Conservation (phyloP, 306 rosid genomes). For the Ziziphus jujuba region DNA sequence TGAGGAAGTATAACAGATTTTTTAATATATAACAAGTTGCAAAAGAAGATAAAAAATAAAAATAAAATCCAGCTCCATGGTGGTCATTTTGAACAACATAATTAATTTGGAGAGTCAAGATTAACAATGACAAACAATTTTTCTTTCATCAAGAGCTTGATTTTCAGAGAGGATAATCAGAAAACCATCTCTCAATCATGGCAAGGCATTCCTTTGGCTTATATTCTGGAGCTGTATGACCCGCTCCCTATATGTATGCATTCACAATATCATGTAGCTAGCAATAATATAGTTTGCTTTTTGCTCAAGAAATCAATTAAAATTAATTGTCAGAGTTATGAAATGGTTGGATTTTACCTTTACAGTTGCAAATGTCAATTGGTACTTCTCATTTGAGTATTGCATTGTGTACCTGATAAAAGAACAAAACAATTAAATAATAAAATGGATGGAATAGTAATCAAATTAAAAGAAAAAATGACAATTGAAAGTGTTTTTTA, state of each 20-base stretch:
- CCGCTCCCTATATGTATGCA: conserved; percentile 9
- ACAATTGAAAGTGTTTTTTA: neutral
- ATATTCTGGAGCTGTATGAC: conserved; percentile 26
- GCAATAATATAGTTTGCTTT: too few relatives aligned
- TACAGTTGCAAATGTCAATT: conserved; percentile 39
- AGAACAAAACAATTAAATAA: neutral
- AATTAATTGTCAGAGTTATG: too few relatives aligned
- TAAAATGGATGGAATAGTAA: neutral
- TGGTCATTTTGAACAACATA: too few relatives aligned
- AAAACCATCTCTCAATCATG: conserved; percentile 22
- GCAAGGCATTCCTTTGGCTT: conserved; percentile 18
- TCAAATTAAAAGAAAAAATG: neutral
- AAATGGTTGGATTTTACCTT: conserved; percentile 21
- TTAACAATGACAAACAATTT: too few relatives aligned
- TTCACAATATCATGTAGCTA: too few relatives aligned
- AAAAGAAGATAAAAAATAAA: too few relatives aligned
- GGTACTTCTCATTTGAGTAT: neutral
- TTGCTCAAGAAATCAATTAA: too few relatives aligned
- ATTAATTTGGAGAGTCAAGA: too few relatives aligned
- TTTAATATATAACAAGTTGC: too few relatives aligned
- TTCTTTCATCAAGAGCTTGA: too few relatives aligned
- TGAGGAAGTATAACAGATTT: too few relatives aligned
- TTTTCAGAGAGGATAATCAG: conserved; percentile 14
- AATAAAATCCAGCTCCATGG: too few relatives aligned
- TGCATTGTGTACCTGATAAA: conserved; percentile 22